Evolutionary conservation across 768 basidiomycete species (phyloP), one percentile per base, ranked within the genome.

Genomic region (Lentinula aciculospora): DNA sequence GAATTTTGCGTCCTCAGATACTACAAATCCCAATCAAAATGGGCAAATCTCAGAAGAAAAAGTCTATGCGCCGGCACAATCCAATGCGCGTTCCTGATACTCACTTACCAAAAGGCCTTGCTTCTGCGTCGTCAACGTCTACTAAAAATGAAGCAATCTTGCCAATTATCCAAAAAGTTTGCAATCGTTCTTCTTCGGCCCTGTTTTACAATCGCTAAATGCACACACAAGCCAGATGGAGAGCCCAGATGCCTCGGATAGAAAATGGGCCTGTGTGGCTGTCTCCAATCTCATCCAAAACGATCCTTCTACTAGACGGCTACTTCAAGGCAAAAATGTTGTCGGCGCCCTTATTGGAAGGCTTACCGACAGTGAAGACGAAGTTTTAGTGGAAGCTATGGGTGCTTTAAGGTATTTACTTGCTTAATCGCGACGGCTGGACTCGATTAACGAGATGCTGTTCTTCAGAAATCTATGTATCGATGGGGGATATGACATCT

Each of bases 201-300:
- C 39, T 28, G 62, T 53, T 56, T 58, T 54, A 45, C 49, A 25
- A 47, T 61, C 57, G 42, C 29, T 45, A 25, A 53, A 36, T 39
- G n/a, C 51, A 12, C 9, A 39, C 39, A 49, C 47, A 47, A 27
- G 15, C 59, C 62, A 92, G 90, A 85, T 94, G 79, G 82, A 85
- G 65, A 85, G 86, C 69, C 64, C 83, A 4, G 92, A 96, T 63
- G 77, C 81, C 7, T 72, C 80, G 1, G 95, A 98, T 62, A 83
- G 95, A 54, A 92, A 92, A 68, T 97, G 93, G 94, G 93, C 94
- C 3, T 96, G 94, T 68, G 93, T 94, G 23, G 94, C 94, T 1
- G 89, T 96, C n/a, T 94, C 92, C 10, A 96, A 92, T 69, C 75
- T 98, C 49, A 96, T 96, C 61, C 90, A 94, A 69, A 96, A 96